Evolutionary conservation across 768 basidiomycete species (phyloP).

Genomic region (Pisolithus marmoratus): DNA sequence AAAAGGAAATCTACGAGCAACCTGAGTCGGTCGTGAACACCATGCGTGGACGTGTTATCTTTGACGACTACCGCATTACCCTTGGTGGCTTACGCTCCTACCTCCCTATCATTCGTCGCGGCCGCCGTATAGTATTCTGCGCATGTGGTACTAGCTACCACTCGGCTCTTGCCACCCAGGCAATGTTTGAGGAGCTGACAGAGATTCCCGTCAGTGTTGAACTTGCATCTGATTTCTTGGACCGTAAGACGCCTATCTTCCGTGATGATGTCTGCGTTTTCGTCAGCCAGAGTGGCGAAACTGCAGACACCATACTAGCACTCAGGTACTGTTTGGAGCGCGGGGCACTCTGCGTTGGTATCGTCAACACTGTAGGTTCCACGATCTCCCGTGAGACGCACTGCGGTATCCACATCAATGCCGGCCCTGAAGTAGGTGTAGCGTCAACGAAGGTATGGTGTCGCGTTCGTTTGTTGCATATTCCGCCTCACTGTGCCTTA

Average conservation of each 20-base stretch:
- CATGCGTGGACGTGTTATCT: constrained; percentile 99
- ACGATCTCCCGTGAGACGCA: constrained; percentile 97
- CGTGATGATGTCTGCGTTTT: constrained; percentile 96
- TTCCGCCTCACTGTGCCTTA: background rate
- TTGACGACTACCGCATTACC: constrained; percentile 85
- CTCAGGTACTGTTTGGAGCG: constrained; percentile 95
- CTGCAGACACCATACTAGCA: constrained; percentile 95
- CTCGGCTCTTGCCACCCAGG: constrained; percentile 92
- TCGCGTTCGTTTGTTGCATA: background rate
- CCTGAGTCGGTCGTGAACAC: constrained; percentile 99
- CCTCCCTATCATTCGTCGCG: constrained; percentile 91
- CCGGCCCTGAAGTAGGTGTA: constrained; percentile 97
- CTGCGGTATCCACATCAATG: constrained; percentile 99
- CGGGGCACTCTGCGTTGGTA: constrained; percentile 93
- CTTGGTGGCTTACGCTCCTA: constrained; percentile 95
- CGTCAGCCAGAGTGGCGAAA: constrained; percentile 97
- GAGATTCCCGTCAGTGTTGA: constrained; percentile 98
- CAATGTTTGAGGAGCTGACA: constrained; percentile 97
- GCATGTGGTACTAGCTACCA: constrained; percentile 99
- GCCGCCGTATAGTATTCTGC: constrained; percentile 90
- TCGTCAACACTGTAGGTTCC: constrained; percentile 98
- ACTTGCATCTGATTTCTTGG: constrained; percentile 96
- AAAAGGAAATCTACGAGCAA: constrained; percentile 99
- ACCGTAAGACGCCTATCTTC: constrained; percentile 99
- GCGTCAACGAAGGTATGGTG: constrained; percentile 84